phyloP scores from a whole-genome alignment of 2,329 filamentous ascomycete species.

The Fusarium protoensiforme region DNA sequence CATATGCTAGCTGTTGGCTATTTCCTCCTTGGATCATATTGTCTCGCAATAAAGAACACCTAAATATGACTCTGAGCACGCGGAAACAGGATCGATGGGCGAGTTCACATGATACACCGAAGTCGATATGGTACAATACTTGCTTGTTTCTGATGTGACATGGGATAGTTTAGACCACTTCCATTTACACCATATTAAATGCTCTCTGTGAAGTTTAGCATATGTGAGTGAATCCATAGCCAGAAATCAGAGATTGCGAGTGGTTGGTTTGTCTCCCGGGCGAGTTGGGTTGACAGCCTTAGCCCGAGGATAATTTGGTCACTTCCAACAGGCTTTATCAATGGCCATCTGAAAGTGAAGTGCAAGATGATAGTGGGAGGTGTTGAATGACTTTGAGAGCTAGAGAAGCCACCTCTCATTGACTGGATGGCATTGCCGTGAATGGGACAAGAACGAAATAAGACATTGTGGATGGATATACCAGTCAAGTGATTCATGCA shows the following conservation, averaged over 20 bases:
- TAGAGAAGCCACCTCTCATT: not conserved
- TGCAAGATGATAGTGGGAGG: not conserved
- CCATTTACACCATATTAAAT: not conserved
- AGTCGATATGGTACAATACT: not conserved
- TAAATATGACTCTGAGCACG: not conserved
- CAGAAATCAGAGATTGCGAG: not conserved
- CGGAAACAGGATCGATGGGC: not conserved
- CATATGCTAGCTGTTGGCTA: not conserved
- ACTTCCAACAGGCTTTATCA: not conserved
- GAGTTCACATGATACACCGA: not conserved
- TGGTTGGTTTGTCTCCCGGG: not conserved
- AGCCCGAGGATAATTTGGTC: not conserved
- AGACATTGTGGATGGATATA: not conserved
- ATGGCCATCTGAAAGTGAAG: not conserved
- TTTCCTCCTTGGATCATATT: not conserved
- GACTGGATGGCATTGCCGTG: not conserved
- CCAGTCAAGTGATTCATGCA: not conserved
- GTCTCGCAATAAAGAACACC: not conserved
- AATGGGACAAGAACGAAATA: not conserved
- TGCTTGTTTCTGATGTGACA: not conserved
- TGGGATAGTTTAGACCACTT: not conserved
- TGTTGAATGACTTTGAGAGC: not conserved
- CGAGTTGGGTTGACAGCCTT: not conserved
- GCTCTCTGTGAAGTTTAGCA: not conserved
- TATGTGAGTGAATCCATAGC: not conserved